Base-by-base conservation (phyloP, 768 basidiomycete genomes). In the Tricholomella constricta region DNA sequence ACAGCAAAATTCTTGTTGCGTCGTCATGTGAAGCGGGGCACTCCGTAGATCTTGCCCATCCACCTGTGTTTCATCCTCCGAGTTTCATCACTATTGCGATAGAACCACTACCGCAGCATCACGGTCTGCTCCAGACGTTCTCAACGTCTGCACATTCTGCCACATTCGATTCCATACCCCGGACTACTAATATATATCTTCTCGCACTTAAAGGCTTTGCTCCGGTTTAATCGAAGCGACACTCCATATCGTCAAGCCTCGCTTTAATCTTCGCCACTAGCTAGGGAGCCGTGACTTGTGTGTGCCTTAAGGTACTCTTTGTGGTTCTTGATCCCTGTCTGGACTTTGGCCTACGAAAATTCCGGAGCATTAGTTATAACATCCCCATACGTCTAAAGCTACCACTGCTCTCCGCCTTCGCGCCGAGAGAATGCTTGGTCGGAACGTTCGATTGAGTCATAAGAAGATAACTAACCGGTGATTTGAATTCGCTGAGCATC, bases 1-100 rank as follows among this genome's bases (percentile, higher is more conserved):
- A 26, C 66, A 94, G 91, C 93, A 96, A 91, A 97, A 97, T 73
- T 89, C 90, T 22, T 98, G 95, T 74, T 97, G 94, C 66, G 78
- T 91, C 56, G 75, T 96, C 70, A 89, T 90, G 88, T 91, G 76
- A 61, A 58, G 53, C 20, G 23, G 20, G 12, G 20, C 44, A 36
- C 32, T 42, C 22, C 54, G 41, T 37, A 26, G 23, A 19, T 32
- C 25, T 26, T 23, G 11, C 38, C 26, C 15, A 9, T 36, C 25
- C 48, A 27, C 23, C 40, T 22, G 20, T 19, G 58, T 57, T 62
- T 56, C 56, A 56, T 56, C 45, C n/a, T 54, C 31, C 38, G 31
- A 48, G 41, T 52, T 45, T 51, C 58, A 50, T 51, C 34, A 34
- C 19, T 31, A 42, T 22, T 36, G 41, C 20, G 43, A 35, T 54